Conservation (phyloP, 805 yeast species). For the Zygoascus ofunaensis region DNA sequence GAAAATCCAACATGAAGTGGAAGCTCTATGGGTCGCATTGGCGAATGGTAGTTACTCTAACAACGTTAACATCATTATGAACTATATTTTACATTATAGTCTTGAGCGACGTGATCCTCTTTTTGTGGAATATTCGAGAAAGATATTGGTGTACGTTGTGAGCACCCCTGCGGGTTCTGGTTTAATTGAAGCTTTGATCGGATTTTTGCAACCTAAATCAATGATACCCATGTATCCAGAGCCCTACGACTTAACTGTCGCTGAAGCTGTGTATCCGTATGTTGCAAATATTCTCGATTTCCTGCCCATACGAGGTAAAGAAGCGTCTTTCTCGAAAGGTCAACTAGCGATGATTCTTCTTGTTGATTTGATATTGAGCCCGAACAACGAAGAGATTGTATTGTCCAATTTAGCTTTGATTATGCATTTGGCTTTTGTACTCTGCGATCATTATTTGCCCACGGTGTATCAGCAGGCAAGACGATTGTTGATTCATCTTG, state of each 20-base stretch:
- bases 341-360: conserved; percentile 79
- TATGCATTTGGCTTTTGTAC: conserved; percentile 67
- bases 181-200: conserved; percentile 49
- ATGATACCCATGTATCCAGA: conserved; percentile 70
- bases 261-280: conserved; percentile 50
- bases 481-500: conserved; percentile 60
- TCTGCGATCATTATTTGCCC: conserved; percentile 79
- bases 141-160: conserved; percentile 63
- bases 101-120: conserved; percentile 59
- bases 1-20: conserved; percentile 74
- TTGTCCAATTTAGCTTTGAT: conserved; percentile 56
- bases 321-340: conserved; percentile 74
- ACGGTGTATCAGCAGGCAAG: conserved; percentile 80
- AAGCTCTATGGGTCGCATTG: conserved; percentile 92
- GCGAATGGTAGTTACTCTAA: conserved; percentile 59
- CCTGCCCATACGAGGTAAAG: conserved; percentile 47
- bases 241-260: conserved; percentile 26
- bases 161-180: conserved; percentile 44
- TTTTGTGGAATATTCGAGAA: conserved; percentile 72
- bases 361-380: conserved; percentile 66
- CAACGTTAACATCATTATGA: conserved; percentile 66
- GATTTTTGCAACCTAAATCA: conserved; percentile 68
- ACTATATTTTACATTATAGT: conserved; percentile 59
- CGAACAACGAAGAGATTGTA: conserved; percentile 42
- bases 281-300: conserved; percentile 59